Evolutionary conservation across 768 basidiomycete genomes (phyloP), one percentile per base, ranked within the genome.

Genomic region (Exidia glandulosa): DNA sequence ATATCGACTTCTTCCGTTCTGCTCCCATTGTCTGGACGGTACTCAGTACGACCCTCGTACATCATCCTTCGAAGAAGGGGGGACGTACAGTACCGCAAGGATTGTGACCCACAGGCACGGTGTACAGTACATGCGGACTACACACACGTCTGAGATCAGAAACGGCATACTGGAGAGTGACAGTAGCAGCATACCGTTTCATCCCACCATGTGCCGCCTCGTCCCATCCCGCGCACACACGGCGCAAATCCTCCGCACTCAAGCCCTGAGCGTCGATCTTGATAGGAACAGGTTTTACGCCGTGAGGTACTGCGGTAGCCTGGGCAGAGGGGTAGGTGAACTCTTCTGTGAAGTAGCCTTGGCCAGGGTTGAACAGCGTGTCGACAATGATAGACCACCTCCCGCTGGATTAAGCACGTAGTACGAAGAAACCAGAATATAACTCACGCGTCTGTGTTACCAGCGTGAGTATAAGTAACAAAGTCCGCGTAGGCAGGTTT

Each of bases 31-130:
- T 87, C 77, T 87, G 64, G 9, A 12, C 12, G 2, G 25, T n/a
- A n/a, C 9, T 29, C 25, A 31, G 1, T 10, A n/a, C 50, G 14
- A 36, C 36, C n/a, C 33, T 16, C 14, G 19, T 58, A 63, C 41
- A 33, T n/a, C 56, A 27, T n/a, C n/a, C n/a, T n/a, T n/a, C n/a
- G n/a, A n/a, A 41, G 34, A 34, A 31, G 29, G 48, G 16, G 9
- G n/a, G n/a, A 74, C 82, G 73, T 61, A 86, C 85, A 29, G 79
- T 73, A n/a, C 90, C 90, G 4, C 83, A 86, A 3, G 90, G 91
- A 69, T 93, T 93, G 72, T 93, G 89, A 29, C 88, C 88, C n/a
- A 88, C 77, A 1, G 89, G 87, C 10, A 90, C 76, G 3, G 83
- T 86, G 68, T 89, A 89, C 70, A 89, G 76, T 30, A 88, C 79